phyloP scores from a whole-genome alignment of 208 protist species.

The Trypanosoma conorhini region DNA sequence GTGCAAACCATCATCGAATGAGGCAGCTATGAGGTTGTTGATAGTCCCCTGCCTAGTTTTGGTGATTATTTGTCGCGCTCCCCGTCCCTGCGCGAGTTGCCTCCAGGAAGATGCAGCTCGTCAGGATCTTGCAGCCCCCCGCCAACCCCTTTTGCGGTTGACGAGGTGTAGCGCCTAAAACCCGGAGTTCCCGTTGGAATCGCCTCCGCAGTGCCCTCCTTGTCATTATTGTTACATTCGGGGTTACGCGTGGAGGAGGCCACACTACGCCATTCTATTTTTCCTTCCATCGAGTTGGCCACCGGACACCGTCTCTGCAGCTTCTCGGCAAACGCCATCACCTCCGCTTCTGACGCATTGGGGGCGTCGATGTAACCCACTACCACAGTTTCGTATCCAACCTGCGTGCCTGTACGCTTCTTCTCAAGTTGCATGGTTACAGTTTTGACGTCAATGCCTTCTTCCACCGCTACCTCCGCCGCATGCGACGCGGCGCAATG shows the following conservation, averaged over 20 bases:
- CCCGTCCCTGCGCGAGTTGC: slow-evolving; percentile 5
- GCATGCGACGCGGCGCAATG: slow-evolving; percentile 86
- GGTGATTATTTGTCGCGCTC: not conserved
- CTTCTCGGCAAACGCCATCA: slow-evolving; percentile 73
- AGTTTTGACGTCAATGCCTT: slow-evolving; percentile 80
- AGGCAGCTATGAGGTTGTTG: not conserved
- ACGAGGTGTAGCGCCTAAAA: slow-evolving; percentile 8
- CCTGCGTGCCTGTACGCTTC: slow-evolving; percentile 24
- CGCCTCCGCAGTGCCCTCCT: not conserved
- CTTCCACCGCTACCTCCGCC: slow-evolving; percentile 80
- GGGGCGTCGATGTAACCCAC: slow-evolving; percentile 90
- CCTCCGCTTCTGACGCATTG: slow-evolving; percentile 56
- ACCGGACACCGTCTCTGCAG: slow-evolving; percentile 76
- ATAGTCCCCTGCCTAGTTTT: not conserved
- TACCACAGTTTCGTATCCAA: slow-evolving; percentile 59
- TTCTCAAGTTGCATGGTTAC: slow-evolving; percentile 80
- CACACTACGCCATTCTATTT: slow-evolving; percentile 35
- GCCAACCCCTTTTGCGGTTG: not conserved
- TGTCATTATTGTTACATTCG: not conserved
- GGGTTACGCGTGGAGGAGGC: not conserved
- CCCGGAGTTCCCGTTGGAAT: slow-evolving; percentile 12
- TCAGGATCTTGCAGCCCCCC: slow-evolving; percentile 27
- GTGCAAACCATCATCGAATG: not conserved
- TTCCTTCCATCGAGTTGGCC: slow-evolving; percentile 53
- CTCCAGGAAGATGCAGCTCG: slow-evolving; percentile 37